Evolutionary conservation across 768 basidiomycete genomes (phyloP), one percentile per base, ranked within the genome.

Genomic region (Russula foetens): DNA sequence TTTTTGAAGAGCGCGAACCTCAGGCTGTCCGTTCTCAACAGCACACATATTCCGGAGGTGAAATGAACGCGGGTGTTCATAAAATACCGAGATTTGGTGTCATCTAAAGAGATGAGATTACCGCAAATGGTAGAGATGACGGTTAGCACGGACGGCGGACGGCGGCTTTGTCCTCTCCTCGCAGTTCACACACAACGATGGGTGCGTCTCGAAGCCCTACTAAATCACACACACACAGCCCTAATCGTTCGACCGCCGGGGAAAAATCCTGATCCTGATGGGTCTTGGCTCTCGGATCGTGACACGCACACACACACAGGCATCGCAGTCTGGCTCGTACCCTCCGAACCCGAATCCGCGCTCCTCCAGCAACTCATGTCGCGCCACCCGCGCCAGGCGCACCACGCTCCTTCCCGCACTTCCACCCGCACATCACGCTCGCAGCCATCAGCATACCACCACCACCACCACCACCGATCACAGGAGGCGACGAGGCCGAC

Each of bases 381-480:
- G 70, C 52, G 73, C 72, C 56, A 63, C 67, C 65, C 46, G 49
- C 43, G 49, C 53, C 65, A n/a, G 46, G 60, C 63, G 71, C 68
- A 5, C 73, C 71, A 11, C 82, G 84, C 0, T 74, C 73, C 24
- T 90, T 84, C 68, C 85, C 86, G 1, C 59, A 66, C 24, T 84
- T 90, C 70, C 68, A 79, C 39, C 86, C 88, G 6, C 89, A 92
- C 70, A 78, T 90, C 67, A 91, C 90, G 0, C 81, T 92, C 46
- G 66, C 80, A 70, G 59, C 77, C 71, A 45, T 75, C 28, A n/a
- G 2, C n/a, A 46, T 75, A 73, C 63, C 23, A 19, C 29, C 81
- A 71, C 44, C 67, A 64, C 8, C 8, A 28, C 63, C 68, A 39
- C 65, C 64, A n/a, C 63, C 64, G 19, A 47, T 19, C 14, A 9